These are phyloP conservation scores for Taiozyma onychis DNA, from an alignment of 1,139 yeast genomes.

Conservation along the genomic window DNA sequence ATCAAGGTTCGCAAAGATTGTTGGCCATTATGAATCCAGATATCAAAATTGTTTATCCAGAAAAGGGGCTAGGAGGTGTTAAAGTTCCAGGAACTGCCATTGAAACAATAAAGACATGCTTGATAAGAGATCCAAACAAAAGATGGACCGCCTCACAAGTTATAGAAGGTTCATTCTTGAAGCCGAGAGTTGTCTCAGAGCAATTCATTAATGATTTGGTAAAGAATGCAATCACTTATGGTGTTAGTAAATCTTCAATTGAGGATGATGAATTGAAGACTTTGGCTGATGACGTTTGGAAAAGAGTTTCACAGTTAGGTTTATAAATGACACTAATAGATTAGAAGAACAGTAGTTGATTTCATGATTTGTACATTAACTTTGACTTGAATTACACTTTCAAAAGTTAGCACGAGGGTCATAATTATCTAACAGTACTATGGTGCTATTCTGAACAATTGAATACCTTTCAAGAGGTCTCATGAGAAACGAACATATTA, in stretches of 20 bases:
- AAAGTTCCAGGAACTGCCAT: conserved; percentile 65
- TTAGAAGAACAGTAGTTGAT: no score
- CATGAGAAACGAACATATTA: no score
- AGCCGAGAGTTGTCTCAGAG: conserved; percentile 69
- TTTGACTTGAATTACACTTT: no score
- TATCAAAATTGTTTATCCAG: conserved; percentile 67
- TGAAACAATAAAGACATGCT: conserved; percentile 68
- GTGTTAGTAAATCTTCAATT: conserved; percentile 17
- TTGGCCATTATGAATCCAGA: conserved; percentile 86
- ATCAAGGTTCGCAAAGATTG: conserved; percentile 72
- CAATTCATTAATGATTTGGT: conserved; percentile 65
- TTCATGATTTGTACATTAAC: no score
- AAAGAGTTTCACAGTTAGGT: conserved; percentile 22
- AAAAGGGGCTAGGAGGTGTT: conserved; percentile 55
- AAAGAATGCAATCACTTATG: conserved; percentile 47
- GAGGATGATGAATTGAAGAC: conserved; percentile 36
- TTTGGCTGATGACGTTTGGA: conserved; percentile 51
- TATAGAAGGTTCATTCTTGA: conserved; percentile 53
- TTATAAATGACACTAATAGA: conserved; percentile 3
- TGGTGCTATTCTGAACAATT: no score
- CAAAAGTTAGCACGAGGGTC: no score
- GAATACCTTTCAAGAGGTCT: no score
- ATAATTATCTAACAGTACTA: no score
- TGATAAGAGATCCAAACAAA: conserved; percentile 63
- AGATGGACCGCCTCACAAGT: conserved; percentile 65